phyloP scores from a whole-genome alignment of 202 grass and related monocot species.

The Elaeis oleifera region DNA sequence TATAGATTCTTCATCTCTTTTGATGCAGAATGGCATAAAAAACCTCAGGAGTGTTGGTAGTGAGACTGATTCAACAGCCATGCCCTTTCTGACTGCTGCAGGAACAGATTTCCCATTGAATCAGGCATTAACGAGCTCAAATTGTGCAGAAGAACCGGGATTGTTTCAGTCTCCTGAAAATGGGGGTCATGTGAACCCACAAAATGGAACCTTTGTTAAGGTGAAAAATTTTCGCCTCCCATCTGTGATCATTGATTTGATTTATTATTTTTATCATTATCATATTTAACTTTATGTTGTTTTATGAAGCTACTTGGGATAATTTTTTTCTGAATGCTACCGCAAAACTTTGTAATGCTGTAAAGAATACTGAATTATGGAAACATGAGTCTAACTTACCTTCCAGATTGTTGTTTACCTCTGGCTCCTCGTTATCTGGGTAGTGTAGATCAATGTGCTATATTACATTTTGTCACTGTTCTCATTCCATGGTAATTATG shows the following conservation, averaged over 20 bases:
- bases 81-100: slow-evolving; percentile 7
- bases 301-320: no score
- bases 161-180: background rate
- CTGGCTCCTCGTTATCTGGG: no score
- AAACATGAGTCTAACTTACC: no score
- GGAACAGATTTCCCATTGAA: slow-evolving; percentile 15
- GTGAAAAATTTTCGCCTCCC: slow-evolving; percentile 1
- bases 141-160: slow-evolving; percentile 9
- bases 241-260: background rate
- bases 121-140: background rate
- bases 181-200: slow-evolving; percentile 8
- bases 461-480: no score
- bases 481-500: no score
- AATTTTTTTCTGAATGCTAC: no score
- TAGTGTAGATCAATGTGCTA: no score
- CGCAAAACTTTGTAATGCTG: no score
- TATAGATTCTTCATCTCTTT: slow-evolving; percentile 1
- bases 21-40: slow-evolving; percentile 6
- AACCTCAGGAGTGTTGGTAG: slow-evolving; percentile 6
- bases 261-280: background rate
- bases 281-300: background rate
- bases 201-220: slow-evolving; percentile 24
- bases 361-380: no score
- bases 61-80: slow-evolving; percentile 17
- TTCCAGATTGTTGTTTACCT: no score